Conservation (phyloP, 2,329 filamentous ascomycete genomes). For the Coniochaeta sp. region DNA sequence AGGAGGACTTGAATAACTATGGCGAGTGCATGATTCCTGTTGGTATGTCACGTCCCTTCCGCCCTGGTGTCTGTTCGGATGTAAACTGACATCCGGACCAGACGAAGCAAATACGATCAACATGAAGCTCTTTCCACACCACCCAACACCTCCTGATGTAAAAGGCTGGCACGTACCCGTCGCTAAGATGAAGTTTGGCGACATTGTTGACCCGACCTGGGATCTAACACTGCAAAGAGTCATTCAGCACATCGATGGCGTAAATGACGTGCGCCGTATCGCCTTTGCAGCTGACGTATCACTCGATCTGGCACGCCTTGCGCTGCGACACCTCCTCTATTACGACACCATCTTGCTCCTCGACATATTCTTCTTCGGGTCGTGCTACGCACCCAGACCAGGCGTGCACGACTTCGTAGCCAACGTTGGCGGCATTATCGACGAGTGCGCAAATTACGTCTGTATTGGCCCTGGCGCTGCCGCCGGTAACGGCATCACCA, state of each 20-base stretch:
- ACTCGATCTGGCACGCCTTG: conserved; percentile 75
- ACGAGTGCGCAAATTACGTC: conserved; percentile 84
- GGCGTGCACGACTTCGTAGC: conserved; percentile 73
- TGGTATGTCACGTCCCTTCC: conserved; percentile 38
- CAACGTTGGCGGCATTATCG: conserved; percentile 66
- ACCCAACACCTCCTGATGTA: conserved; percentile 68
- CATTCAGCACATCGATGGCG: conserved; percentile 80
- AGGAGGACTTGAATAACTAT: conserved; percentile 90
- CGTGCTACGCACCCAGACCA: conserved; percentile 77
- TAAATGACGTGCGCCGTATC: conserved; percentile 83
- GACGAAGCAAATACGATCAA: conserved; percentile 93
- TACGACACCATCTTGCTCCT: conserved; percentile 86
- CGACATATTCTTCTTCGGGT: conserved; percentile 90
- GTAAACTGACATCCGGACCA: background rate
- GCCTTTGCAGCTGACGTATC: conserved; percentile 80
- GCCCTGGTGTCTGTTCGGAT: background rate
- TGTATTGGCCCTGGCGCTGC: conserved; percentile 30
- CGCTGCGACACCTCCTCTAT: conserved; percentile 82
- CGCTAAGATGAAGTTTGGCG: conserved; percentile 55
- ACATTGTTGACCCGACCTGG: conserved; percentile 61
- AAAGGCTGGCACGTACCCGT: conserved; percentile 89
- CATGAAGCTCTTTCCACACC: conserved; percentile 87
- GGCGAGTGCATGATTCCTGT: conserved; percentile 98
- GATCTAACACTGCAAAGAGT: conserved; percentile 74
- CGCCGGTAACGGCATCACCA: background rate